Evolutionary conservation across 139 green algal genomes (phyloP), one percentile per base, ranked within the genome.

Genomic region (Closterium sp.): DNA sequence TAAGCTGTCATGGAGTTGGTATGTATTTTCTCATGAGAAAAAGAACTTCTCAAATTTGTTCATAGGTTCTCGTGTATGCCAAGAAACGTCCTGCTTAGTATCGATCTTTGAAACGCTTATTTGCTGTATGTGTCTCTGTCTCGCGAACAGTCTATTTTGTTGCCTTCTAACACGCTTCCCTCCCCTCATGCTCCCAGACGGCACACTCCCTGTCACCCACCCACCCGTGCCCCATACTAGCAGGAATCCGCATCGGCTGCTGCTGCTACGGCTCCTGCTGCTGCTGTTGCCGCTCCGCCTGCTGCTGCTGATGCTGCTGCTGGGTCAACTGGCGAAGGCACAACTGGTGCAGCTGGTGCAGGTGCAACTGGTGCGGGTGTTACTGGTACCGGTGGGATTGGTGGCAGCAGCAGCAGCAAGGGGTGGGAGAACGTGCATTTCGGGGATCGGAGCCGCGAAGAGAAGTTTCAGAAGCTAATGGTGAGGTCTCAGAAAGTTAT

Each of bases 401-500:
- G 62, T 24, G 19, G 62, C 62, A 79, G 62, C 62, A 79, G 5
- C 5, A 17, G 62, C 70, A 50, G 29, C 38, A 93, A 93, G 38
- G 88, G 91, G 24, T 93, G 91, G 91, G 91, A 93, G 31, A 92
- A 89, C 5, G 91, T 92, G 22, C 91, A 93, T 29, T 93, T 93
- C 28, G 31, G 88, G 28, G 91, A 93, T 32, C 88, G 88, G 27
- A 50, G 70, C 19, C 73, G 91, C 11, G 42, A 93, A 93, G 32
- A 93, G 88, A 93, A 93, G 45, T 93, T 93, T 89, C 88, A 92
- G 28, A 93, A 93, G 34, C 89, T 93, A n/a, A 93, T 93, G 91
- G 91, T 93, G 24, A 93, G 10, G 87, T 19, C 19, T 91, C 32
- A n/a, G n/a, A n/a, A n/a, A n/a, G n/a, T n/a, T n/a, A n/a, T n/a